Percentiles rank a stretch among this genome's conserved stretches.
Conservation (phyloP, 2,329 filamentous ascomycete genomes). For the Ambrosiella cleistominuta region DNA sequence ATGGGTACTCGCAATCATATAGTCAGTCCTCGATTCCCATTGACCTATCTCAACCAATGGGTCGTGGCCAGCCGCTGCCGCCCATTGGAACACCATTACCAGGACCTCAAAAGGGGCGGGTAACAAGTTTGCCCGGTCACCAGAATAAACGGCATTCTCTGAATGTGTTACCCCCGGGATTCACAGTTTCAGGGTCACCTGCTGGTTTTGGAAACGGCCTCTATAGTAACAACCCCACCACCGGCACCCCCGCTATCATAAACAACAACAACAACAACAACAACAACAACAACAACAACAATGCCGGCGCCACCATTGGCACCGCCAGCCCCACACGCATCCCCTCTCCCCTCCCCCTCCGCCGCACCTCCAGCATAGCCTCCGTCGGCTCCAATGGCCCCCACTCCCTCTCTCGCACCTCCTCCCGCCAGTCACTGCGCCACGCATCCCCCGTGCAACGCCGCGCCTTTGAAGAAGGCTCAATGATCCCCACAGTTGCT, state of each 20-base stretch:
- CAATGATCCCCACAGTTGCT: slow-evolving; percentile 5
- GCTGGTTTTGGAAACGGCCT: neutral
- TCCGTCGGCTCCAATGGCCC: slow-evolving; percentile 1
- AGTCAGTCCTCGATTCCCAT: slow-evolving; percentile 18
- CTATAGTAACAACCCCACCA: neutral
- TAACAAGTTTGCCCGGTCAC: slow-evolving; percentile 29
- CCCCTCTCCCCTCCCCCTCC: slow-evolving; percentile 6
- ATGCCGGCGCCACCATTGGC: neutral
- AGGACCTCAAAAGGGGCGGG: slow-evolving; percentile 41
- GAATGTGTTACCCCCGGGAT: neutral
- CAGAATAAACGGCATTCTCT: slow-evolving; percentile 43
- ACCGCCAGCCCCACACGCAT: slow-evolving; percentile 3
- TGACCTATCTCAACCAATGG: slow-evolving; percentile 51
- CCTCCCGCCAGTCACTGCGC: slow-evolving; percentile 9
- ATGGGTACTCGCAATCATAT: neutral
- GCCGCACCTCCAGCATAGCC: slow-evolving; percentile 7
- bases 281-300: neutral
- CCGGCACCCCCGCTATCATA: neutral
- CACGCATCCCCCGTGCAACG: slow-evolving; percentile 10
- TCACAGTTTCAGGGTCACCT: slow-evolving; percentile 19
- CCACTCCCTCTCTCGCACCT: slow-evolving; percentile 7
- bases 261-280: neutral
- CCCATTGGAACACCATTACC: slow-evolving; percentile 68
- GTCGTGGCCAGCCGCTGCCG: slow-evolving; percentile 63
- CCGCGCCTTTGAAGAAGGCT: slow-evolving; percentile 7